A percentile compares a stretch with the other conserved stretches of the same genome.
phyloP scores from a whole-genome alignment of 768 basidiomycete genomes.

The Suillus occidentalis region DNA sequence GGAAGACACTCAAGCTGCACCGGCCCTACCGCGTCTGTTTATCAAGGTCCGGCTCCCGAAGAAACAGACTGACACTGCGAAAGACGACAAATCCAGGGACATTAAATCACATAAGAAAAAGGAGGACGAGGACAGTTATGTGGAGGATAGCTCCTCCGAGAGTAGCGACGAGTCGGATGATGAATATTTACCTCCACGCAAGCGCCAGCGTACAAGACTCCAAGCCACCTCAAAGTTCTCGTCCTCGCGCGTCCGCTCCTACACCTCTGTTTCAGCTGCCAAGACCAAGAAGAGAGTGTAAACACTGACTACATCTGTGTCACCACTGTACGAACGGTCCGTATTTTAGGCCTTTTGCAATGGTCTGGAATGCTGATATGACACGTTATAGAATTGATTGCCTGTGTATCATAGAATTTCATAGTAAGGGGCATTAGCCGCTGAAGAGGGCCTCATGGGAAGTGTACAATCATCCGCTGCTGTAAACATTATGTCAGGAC shows the following conservation, averaged over 20 bases:
- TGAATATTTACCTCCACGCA: background rate
- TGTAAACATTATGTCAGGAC: background rate
- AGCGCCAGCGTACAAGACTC: background rate
- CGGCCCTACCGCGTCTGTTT: too few relatives aligned
- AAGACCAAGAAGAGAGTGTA: background rate
- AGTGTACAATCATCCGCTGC: background rate
- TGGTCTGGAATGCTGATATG: background rate
- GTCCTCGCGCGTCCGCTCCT: background rate
- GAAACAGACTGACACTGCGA: background rate
- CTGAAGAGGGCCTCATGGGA: background rate
- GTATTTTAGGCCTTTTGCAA: background rate
- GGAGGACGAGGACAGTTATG: background rate
- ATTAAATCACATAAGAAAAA: background rate
- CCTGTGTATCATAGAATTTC: background rate
- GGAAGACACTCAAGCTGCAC: too few relatives aligned
- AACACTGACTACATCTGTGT: background rate
- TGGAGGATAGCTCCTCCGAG: background rate
- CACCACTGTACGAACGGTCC: background rate
- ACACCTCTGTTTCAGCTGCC: background rate
- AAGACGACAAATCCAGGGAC: background rate
- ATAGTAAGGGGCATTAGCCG: background rate
- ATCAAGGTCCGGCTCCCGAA: too few relatives aligned
- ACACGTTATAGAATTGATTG: background rate
- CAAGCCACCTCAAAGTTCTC: background rate
- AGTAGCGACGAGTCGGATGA: background rate